Conservation (phyloP, 192 early-diverging fungal genomes). For the Backusella tuberculispora region DNA sequence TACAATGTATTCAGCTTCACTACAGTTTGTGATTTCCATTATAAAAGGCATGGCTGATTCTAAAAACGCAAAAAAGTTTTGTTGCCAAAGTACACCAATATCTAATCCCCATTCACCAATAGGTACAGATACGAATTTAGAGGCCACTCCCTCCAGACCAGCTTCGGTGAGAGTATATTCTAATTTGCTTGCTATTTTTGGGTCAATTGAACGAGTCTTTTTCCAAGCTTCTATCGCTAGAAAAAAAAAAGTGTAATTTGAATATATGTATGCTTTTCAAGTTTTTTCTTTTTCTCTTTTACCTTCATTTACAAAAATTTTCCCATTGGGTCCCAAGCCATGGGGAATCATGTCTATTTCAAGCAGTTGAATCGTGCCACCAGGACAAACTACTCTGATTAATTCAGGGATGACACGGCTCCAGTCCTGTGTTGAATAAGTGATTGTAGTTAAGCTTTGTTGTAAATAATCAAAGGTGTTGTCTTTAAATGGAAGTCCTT, state of each 20-base stretch:
- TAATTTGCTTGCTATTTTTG: slow-evolving; percentile 22
- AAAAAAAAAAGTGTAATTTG: neutral
- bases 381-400: slow-evolving; percentile 21
- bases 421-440: slow-evolving; percentile 7
- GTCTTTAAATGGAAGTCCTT: slow-evolving; percentile 3
- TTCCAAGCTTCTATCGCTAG: neutral
- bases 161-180: slow-evolving; percentile 5
- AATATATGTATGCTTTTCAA: neutral
- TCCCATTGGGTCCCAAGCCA: slow-evolving; percentile 15
- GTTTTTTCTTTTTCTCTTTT: neutral
- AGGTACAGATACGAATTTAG: slow-evolving; percentile 24
- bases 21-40: neutral
- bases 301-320: neutral
- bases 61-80: slow-evolving; percentile 18
- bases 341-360: slow-evolving; percentile 26
- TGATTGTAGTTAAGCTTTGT: slow-evolving; percentile 7
- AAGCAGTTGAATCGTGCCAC: slow-evolving; percentile 26
- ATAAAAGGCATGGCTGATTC: slow-evolving; percentile 9
- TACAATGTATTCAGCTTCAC: neutral
- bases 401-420: slow-evolving; percentile 12
- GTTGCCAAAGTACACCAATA: slow-evolving; percentile 24
- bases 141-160: slow-evolving; percentile 2
- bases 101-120: slow-evolving; percentile 31
- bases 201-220: neutral
- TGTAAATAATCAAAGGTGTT: slow-evolving; percentile 31